Conservation (phyloP, 345 rosid genomes). For the Pistacia integerrima region DNA sequence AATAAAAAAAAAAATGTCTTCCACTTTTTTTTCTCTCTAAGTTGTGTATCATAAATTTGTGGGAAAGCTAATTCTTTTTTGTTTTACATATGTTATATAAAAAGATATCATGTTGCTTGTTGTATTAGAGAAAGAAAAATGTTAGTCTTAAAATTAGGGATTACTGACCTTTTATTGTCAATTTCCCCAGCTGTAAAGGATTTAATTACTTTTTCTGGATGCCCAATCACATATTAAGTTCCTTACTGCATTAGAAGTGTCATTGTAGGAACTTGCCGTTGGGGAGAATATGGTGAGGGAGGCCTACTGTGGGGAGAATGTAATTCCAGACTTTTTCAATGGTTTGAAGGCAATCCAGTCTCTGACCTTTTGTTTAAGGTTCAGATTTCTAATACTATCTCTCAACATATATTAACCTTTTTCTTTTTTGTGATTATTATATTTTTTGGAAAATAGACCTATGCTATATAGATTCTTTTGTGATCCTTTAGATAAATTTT, state of each 20-base stretch:
- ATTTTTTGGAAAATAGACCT: too few relatives aligned
- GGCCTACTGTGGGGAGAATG: slow-evolving; percentile 98
- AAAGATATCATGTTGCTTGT: not conserved
- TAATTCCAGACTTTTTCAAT: slow-evolving; percentile 70
- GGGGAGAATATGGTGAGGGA: slow-evolving; percentile 98
- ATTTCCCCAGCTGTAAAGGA: not conserved
- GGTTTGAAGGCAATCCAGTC: slow-evolving; percentile 82
- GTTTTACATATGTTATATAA: not conserved
- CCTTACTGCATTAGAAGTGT: slow-evolving; percentile 13
- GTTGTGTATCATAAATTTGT: not conserved
- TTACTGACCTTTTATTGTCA: not conserved
- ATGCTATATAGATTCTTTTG: too few relatives aligned
- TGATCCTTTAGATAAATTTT: too few relatives aligned
- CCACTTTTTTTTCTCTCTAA: not conserved
- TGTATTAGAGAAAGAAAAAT: not conserved
- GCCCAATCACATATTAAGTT: slow-evolving; percentile 1
- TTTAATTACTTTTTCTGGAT: slow-evolving; percentile 3
- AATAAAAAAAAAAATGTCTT: too few relatives aligned
- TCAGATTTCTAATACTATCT: slow-evolving; percentile 8
- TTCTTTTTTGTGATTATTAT: slow-evolving; percentile 3
- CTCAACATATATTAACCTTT: not conserved
- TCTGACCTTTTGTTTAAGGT: slow-evolving; percentile 77
- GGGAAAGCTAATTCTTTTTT: not conserved
- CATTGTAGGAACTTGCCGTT: slow-evolving; percentile 77
- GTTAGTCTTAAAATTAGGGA: not conserved